Base-by-base conservation (phyloP, 495 filamentous ascomycete species). In the Glonium stellatum region DNA sequence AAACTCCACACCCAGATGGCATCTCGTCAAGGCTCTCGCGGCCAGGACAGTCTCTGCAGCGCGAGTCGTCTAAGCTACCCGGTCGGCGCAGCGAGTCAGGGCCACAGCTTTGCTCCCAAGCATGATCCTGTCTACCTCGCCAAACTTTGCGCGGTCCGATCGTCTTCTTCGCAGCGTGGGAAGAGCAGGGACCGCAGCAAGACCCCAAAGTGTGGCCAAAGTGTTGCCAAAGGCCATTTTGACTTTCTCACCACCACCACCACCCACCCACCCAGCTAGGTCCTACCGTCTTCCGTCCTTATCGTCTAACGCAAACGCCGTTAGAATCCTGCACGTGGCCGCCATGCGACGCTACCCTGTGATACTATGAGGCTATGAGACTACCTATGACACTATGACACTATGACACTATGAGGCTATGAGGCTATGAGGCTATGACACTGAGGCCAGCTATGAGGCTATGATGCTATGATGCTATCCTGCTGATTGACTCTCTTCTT, bases 271-370 rank as follows among this genome's bases (percentile, higher is more conserved):
- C 1, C 4, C 39, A 11, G 39, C 13, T 44, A 44, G 36, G 39
- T 18, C 18, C 3, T 11, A 44, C 39, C 39, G 13, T 44, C 39
- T 44, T 44, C 18, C 18, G 4, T 44, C 39, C 18, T 18, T 18
- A 18, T 22, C 18, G 22, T 48, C 44, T 18, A 19, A 31, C 27
- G 27, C 21, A 51, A 15, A 31, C 18, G 19, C 48, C 19, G 18
- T 51, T 50, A 15, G 48, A 18, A 44, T 18, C 8, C 48, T 51
- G 48, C 48, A 51, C 48, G 48, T 51, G 48, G 48, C 48, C 18
- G 48, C 48, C 48, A 51, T 51, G 48, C 23, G 44, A 48, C 44
- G 44, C 18, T 22, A 22, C 44, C 18, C 44, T 31, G 18, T 51
- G 18, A 15, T 15, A 15, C 10, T 18, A 51, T 51, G 13, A 25